Evolutionary conservation across 768 basidiomycete species (phyloP).

Genomic region (Boletus coccyginus): DNA sequence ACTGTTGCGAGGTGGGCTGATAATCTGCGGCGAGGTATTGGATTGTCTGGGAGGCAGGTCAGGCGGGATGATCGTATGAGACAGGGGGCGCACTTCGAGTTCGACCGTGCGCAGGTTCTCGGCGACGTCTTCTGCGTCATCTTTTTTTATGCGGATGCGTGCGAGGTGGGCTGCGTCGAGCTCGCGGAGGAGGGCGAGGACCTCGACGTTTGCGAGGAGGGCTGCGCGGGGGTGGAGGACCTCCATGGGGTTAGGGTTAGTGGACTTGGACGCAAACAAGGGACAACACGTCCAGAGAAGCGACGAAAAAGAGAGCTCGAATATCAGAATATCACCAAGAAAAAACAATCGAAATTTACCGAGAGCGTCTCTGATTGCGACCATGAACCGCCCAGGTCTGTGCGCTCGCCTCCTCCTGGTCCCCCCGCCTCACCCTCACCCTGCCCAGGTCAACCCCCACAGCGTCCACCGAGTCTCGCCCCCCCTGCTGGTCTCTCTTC

Average conservation of each 20-base stretch:
- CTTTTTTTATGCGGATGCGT: slow-evolving; percentile 72
- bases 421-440: slow-evolving; percentile 19
- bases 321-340: not conserved
- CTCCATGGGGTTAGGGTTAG: slow-evolving; percentile 28
- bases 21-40: slow-evolving; percentile 76
- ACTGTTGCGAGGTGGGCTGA: slow-evolving; percentile 67
- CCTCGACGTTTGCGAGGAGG: slow-evolving; percentile 89
- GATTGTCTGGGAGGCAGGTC: slow-evolving; percentile 58
- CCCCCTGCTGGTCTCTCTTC: slow-evolving; percentile 60
- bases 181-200: slow-evolving; percentile 70
- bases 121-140: slow-evolving; percentile 57
- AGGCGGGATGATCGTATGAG: not conserved
- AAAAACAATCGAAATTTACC: slow-evolving; percentile 11
- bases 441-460: slow-evolving; percentile 70
- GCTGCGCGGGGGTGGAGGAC: slow-evolving; percentile 58
- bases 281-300: slow-evolving; percentile 22
- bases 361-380: slow-evolving; percentile 1
- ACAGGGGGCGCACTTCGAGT: slow-evolving; percentile 49
- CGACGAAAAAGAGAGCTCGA: not conserved
- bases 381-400: slow-evolving; percentile 61
- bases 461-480: slow-evolving; percentile 72
- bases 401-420: slow-evolving; percentile 9
- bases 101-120: slow-evolving; percentile 85
- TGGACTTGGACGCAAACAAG: slow-evolving; percentile 17
- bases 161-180: slow-evolving; percentile 73